Conservation (phyloP, 2,329 filamentous ascomycete genomes). For the Colletotrichum sp. region DNA sequence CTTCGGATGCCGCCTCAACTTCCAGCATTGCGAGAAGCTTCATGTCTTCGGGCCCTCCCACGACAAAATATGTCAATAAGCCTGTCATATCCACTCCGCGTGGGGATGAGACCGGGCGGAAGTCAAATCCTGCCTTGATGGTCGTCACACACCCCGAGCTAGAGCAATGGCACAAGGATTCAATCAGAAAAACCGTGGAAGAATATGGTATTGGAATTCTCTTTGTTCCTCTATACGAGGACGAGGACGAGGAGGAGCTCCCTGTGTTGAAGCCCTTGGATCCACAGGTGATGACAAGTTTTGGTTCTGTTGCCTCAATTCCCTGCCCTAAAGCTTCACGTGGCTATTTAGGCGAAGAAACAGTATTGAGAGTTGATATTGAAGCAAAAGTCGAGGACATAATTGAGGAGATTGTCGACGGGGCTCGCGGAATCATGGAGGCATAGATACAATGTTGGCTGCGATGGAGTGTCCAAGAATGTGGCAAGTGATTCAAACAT, state of each 20-base stretch:
- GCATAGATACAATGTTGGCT: too few relatives aligned
- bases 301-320: background rate
- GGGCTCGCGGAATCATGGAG: background rate
- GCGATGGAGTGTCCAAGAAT: too few relatives aligned
- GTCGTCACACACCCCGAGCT: slow-evolving; percentile 33
- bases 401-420: background rate
- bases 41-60: background rate
- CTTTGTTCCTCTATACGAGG: slow-evolving; percentile 29
- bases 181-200: slow-evolving; percentile 27
- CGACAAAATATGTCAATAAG: background rate
- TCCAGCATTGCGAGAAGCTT: background rate
- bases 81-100: background rate
- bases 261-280: background rate
- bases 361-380: background rate
- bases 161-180: slow-evolving; percentile 31
- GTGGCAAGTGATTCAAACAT: too few relatives aligned
- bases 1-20: background rate
- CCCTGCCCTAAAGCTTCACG: background rate
- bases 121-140: slow-evolving; percentile 31
- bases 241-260: background rate
- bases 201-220: slow-evolving; percentile 34
- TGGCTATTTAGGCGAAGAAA: background rate
- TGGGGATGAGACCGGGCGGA: slow-evolving; percentile 22
- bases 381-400: background rate
- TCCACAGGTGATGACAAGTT: background rate